Conservation (phyloP, 148 eudicot genomes). For the Heliosperma pusillum region DNA sequence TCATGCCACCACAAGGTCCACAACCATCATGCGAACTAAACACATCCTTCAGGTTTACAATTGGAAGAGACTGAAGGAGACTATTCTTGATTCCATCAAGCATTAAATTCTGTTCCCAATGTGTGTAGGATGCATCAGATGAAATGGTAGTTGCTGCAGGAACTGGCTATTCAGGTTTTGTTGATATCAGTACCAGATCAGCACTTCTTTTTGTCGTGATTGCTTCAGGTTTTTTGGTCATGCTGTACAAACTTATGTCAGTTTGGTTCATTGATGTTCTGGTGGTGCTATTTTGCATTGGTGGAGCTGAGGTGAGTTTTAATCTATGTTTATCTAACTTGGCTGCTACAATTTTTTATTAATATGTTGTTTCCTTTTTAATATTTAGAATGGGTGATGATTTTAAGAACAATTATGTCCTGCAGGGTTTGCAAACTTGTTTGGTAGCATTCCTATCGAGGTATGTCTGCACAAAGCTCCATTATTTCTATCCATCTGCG, state of each 20-base stretch:
- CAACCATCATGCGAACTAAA: not conserved
- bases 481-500: not conserved
- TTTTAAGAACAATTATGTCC: constrained; percentile 18
- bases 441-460: constrained; percentile 84
- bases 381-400: constrained; percentile 9
- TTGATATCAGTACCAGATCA: constrained; percentile 79
- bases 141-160: constrained; percentile 40
- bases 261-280: constrained; percentile 83
- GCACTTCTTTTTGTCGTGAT: constrained; percentile 80
- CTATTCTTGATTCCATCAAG: not conserved
- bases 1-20: no score
- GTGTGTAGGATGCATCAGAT: constrained; percentile 73
- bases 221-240: constrained; percentile 85
- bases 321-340: not conserved
- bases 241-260: constrained; percentile 98
- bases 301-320: constrained; percentile 83
- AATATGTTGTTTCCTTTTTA: not conserved
- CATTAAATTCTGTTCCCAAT: not conserved
- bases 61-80: not conserved
- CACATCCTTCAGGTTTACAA: not conserved
- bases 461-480: constrained; percentile 38
- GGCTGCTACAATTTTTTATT: not conserved
- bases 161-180: constrained; percentile 46
- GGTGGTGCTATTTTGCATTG: constrained; percentile 89
- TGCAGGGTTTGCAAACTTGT: constrained; percentile 98